Evolutionary conservation across 1,284 basidiomycete species (phyloP).

Genomic region (Boletus hoseneyae): DNA sequence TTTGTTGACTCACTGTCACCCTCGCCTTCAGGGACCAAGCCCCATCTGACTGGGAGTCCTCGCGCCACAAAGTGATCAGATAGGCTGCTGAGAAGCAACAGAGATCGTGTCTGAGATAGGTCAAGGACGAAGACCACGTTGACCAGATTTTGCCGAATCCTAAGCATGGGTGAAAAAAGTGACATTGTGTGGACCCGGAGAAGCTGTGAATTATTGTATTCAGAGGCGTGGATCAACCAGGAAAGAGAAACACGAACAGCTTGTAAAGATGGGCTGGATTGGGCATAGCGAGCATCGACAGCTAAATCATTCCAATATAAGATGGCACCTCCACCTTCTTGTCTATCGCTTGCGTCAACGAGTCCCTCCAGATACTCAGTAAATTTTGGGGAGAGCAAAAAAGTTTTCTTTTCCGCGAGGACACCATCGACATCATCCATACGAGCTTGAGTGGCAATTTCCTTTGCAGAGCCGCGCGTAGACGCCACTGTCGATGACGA

Average conservation of each 20-base stretch:
- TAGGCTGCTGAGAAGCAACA: slow-evolving; percentile 62
- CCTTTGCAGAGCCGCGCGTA: slow-evolving; percentile 13
- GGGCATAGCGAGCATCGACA: slow-evolving; percentile 67
- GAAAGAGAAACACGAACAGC: slow-evolving; percentile 9
- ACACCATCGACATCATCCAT: slow-evolving; percentile 24
- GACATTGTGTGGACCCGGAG: slow-evolving; percentile 74
- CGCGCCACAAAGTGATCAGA: slow-evolving; percentile 70
- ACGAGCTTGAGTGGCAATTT: slow-evolving; percentile 4
- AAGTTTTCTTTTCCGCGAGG: slow-evolving; percentile 10
- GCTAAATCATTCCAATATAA: slow-evolving; percentile 91
- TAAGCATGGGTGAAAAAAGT: slow-evolving; percentile 71
- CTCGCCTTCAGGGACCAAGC: slow-evolving; percentile 72
- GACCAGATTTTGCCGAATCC: slow-evolving; percentile 65
- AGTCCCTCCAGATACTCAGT: slow-evolving; percentile 65
- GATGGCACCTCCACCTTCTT: slow-evolving; percentile 72
- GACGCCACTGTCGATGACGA: not conserved
- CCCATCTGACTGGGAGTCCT: slow-evolving; percentile 76
- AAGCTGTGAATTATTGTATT: slow-evolving; percentile 43
- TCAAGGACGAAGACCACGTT: slow-evolving; percentile 82
- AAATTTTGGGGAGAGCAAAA: slow-evolving; percentile 25
- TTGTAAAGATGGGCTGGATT: slow-evolving; percentile 42
- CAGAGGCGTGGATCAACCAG: not conserved
- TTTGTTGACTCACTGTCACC: slow-evolving; percentile 46
- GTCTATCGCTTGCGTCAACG: slow-evolving; percentile 86
- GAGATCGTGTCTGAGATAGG: slow-evolving; percentile 56